These are phyloP conservation scores for Hanseniaspora thailandica DNA, from an alignment of 805 yeast species.

Conservation along the genomic window DNA sequence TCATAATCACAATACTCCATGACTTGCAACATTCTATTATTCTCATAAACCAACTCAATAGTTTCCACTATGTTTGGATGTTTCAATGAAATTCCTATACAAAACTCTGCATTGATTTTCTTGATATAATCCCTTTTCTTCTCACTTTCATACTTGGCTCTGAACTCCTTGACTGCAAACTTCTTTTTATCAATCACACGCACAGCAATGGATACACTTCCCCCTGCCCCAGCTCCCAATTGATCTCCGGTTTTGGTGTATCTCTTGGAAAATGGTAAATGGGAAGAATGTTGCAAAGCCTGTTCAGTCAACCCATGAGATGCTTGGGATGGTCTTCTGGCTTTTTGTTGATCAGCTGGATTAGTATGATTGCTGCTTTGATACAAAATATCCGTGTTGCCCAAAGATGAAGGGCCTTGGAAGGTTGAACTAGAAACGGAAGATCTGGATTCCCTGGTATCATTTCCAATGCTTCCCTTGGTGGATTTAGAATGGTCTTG, in stretches of 20 bases:
- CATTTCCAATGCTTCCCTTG: neutral
- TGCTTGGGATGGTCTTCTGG: neutral
- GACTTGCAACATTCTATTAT: constrained; percentile 74
- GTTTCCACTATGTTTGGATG: constrained; percentile 88
- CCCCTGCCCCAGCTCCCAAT: constrained; percentile 93
- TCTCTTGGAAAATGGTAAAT: constrained; percentile 54
- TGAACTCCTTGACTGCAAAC: constrained; percentile 87
- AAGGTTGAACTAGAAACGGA: constrained; percentile 13
- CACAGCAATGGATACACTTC: constrained; percentile 65
- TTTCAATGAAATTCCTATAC: constrained; percentile 80
- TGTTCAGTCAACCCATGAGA: constrained; percentile 4
- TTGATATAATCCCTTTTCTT: constrained; percentile 76
- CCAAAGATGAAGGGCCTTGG: constrained; percentile 16
- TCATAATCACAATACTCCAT: constrained; percentile 94
- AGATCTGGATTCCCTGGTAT: neutral
- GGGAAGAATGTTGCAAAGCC: constrained; percentile 16
- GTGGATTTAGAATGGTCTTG: neutral
- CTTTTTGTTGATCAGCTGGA: neutral
- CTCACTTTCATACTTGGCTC: constrained; percentile 64
- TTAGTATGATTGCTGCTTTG: constrained; percentile 11
- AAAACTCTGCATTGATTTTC: constrained; percentile 86
- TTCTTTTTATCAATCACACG: constrained; percentile 55
- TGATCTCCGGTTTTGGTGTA: constrained; percentile 76
- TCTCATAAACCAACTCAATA: constrained; percentile 80
- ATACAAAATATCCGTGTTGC: constrained; percentile 15